Base-by-base conservation (phyloP, 208 protist species). In the Balamuthia mandrillaris region DNA sequence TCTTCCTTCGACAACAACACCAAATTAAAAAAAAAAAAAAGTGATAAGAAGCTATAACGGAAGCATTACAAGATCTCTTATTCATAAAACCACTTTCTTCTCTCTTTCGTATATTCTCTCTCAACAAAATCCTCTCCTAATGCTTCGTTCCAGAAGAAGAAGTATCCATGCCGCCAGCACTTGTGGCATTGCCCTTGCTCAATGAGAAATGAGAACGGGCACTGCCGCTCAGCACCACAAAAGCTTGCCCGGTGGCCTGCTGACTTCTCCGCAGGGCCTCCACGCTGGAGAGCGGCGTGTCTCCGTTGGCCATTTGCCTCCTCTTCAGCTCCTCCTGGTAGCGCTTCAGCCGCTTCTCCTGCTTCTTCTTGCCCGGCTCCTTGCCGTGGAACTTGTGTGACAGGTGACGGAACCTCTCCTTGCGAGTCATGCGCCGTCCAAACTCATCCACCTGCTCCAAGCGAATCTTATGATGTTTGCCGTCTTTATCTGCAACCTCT, bases 331-430 rank as follows among this genome's bases (percentile, higher is more conserved):
- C 68, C 2, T 78, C 68, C 68, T 78, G 45, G 18, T 58, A 78
- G 10, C 65, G 45, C 41, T 84, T 45, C 5, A 84, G 2, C 18
- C 47, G 41, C 77, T 84, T 84, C 51, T 84, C 77, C 14, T 39
- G 49, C 77, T 84, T 84, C 61, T 72, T 68, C 77, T 84, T 84
- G 77, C 77, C 77, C 27, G 77, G 77, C 77, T 60, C 58, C 77
- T 72, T 84, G 77, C 77, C 77, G 77, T 84, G 77, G 77, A 84
- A 84, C 39, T 33, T 7, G 51, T 84, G 77, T 10, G 77, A 84
- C 29, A 84, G 39, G 29, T 84, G 77, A 7, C 77, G 77, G 77
- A 84, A 84, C 31, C 51, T 52, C 49, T 84, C 77, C 12, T 47
- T 39, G 27, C 24, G 61, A 21, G 77, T 84, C 77, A 84, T 68